These are phyloP conservation scores for Aspergillus glaucus DNA, from an alignment of 2,329 filamentous ascomycete genomes.

Conservation along the genomic window DNA sequence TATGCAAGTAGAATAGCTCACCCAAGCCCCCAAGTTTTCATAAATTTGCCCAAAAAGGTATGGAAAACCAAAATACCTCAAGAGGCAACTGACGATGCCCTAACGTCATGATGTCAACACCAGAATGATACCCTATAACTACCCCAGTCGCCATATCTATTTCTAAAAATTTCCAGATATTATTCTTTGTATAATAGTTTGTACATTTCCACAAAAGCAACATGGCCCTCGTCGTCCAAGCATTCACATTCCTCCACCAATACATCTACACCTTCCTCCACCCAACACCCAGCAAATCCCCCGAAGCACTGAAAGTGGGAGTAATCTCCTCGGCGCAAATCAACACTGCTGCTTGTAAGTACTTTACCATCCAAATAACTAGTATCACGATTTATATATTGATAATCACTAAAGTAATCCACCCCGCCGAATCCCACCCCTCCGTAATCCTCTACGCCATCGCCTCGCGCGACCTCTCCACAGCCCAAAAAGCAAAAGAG, in stretches of 20 bases:
- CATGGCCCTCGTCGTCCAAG: constrained; percentile 21
- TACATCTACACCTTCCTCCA: constrained; percentile 18
- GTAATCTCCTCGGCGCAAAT: constrained; percentile 19
- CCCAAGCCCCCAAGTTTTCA: neutral
- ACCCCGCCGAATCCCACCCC: constrained; percentile 47
- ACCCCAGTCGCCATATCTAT: neutral
- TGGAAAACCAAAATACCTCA: neutral
- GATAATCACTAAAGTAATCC: constrained; percentile 21
- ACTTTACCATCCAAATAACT: neutral
- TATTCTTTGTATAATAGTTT: neutral
- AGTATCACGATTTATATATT: neutral
- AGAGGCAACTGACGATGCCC: neutral
- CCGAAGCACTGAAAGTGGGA: constrained; percentile 16
- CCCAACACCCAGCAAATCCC: constrained; percentile 14
- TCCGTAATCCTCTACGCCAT: constrained; percentile 50
- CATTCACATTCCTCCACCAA: constrained; percentile 17
- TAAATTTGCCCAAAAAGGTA: no score
- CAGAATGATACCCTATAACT: neutral
- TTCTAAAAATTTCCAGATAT: neutral
- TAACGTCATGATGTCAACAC: constrained; percentile 1
- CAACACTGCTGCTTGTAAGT: constrained; percentile 14
- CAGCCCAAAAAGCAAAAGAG: constrained; percentile 44
- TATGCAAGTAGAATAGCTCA: no score
- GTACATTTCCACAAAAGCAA: neutral
- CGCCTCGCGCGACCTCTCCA: constrained; percentile 45